phyloP scores from a whole-genome alignment of 2,329 filamentous ascomycete genomes.

The Fusarium proliferatum region DNA sequence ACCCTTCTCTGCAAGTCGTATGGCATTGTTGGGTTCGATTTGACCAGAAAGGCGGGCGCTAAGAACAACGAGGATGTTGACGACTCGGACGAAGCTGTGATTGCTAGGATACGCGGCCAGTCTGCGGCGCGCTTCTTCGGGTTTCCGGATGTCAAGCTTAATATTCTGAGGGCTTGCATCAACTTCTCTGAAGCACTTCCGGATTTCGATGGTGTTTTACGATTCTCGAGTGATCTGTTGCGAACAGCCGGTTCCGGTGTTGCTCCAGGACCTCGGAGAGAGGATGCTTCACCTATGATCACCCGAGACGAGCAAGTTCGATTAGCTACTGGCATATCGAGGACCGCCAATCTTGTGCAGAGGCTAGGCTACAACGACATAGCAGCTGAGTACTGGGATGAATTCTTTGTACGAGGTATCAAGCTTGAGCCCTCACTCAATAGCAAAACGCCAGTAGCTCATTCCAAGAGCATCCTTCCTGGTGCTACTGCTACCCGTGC shows the following conservation, averaged over 20 bases:
- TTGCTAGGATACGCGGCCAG: conserved; percentile 70
- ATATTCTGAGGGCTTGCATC: conserved; percentile 89
- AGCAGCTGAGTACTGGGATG: conserved; percentile 94
- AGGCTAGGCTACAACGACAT: conserved; percentile 77
- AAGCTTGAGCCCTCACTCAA: conserved; percentile 72
- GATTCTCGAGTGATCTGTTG: conserved; percentile 85
- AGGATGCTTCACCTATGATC: conserved; percentile 77
- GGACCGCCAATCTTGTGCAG: conserved; percentile 81
- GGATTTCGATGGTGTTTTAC: conserved; percentile 89
- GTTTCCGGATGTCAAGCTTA: conserved; percentile 82
- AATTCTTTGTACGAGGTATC: conserved; percentile 86
- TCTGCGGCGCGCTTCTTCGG: conserved; percentile 75
- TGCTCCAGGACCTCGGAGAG: conserved; percentile 75
- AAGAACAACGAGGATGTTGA: conserved; percentile 43
- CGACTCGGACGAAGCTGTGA: conserved; percentile 64
- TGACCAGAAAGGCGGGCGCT: conserved; percentile 42
- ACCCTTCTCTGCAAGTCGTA: conserved; percentile 71
- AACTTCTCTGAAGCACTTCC: conserved; percentile 94
- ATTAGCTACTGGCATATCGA: conserved; percentile 85
- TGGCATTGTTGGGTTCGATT: conserved; percentile 67
- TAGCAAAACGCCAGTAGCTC: conserved; percentile 72
- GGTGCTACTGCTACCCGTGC: conserved; percentile 61
- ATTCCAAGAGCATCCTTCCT: conserved; percentile 66
- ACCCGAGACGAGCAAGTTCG: conserved; percentile 85
- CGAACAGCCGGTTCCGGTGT: conserved; percentile 84